phyloP scores from a whole-genome alignment of 768 basidiomycete species.

The Hygrophorus pudorinus region DNA sequence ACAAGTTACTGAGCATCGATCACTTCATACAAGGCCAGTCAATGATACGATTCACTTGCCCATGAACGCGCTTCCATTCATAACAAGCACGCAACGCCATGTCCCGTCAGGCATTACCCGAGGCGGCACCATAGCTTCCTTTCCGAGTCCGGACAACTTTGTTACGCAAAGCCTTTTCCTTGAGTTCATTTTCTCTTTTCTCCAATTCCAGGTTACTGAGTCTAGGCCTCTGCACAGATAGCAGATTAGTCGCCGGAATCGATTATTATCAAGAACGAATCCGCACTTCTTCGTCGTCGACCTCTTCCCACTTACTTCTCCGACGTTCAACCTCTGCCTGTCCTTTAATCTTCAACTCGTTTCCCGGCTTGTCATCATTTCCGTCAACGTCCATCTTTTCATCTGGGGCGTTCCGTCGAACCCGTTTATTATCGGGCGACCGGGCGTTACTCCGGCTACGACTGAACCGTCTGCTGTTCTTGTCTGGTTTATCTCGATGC shows the following conservation, averaged over 20 bases:
- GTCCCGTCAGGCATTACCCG: conserved; percentile 1
- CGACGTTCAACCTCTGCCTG: conserved; percentile 48
- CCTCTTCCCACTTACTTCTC: conserved; percentile 46
- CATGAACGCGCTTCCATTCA: background rate
- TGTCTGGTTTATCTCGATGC: conserved; percentile 9
- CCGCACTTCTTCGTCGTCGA: conserved; percentile 20
- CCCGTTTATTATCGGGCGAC: conserved; percentile 13
- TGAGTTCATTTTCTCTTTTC: conserved; percentile 67
- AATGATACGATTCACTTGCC: background rate
- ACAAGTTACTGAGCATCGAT: background rate
- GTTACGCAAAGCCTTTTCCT: conserved; percentile 73
- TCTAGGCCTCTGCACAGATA: conserved; percentile 2
- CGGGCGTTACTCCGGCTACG: conserved; percentile 16
- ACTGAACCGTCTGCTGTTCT: conserved; percentile 13
- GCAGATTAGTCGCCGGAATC: background rate
- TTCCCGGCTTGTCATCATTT: conserved; percentile 17
- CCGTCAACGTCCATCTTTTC: conserved; percentile 29
- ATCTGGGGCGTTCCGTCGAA: conserved; percentile 13
- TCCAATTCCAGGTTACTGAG: conserved; percentile 39
- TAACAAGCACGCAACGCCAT: conserved; percentile 1
- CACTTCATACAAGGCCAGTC: background rate
- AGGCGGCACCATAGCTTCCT: conserved; percentile 13
- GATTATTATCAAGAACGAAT: conserved; percentile 3
- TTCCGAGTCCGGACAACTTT: conserved; percentile 73
- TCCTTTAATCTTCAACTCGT: conserved; percentile 70